phyloP scores from a whole-genome alignment of 2,329 filamentous ascomycete species.

The Coniochaeta sp. region DNA sequence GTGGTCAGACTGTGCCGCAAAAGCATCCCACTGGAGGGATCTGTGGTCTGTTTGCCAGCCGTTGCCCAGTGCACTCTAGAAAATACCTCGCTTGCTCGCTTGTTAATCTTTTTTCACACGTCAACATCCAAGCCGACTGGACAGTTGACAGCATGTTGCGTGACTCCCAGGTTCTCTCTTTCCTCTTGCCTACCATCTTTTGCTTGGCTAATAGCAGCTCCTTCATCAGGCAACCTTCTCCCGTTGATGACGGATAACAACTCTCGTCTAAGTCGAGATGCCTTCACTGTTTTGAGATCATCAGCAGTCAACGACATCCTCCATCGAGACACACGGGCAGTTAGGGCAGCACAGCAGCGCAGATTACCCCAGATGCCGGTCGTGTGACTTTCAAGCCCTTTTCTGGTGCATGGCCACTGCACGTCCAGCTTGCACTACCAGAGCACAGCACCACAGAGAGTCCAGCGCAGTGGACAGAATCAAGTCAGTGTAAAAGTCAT shows the following conservation, averaged over 20 bases:
- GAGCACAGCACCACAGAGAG: neutral
- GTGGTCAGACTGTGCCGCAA: neutral
- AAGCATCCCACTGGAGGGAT: neutral
- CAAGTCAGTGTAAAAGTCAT: neutral
- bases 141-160: neutral
- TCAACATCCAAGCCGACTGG: neutral
- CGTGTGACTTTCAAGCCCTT: constrained; percentile 1
- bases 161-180: neutral
- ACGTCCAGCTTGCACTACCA: neutral
- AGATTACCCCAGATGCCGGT: neutral
- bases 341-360: neutral
- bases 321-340: too few relatives aligned
- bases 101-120: neutral
- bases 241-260: neutral
- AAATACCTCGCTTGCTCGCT: neutral
- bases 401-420: neutral
- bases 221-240: neutral
- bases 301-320: neutral
- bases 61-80: neutral
- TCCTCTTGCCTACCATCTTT: too few relatives aligned
- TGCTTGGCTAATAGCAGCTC: neutral
- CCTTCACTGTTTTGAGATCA: neutral
- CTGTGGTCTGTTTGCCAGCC: neutral
- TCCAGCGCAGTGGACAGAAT: neutral
- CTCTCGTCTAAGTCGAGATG: neutral